Conservation (phyloP, 257 asterid species). For the Anisodus tanguticus region DNA sequence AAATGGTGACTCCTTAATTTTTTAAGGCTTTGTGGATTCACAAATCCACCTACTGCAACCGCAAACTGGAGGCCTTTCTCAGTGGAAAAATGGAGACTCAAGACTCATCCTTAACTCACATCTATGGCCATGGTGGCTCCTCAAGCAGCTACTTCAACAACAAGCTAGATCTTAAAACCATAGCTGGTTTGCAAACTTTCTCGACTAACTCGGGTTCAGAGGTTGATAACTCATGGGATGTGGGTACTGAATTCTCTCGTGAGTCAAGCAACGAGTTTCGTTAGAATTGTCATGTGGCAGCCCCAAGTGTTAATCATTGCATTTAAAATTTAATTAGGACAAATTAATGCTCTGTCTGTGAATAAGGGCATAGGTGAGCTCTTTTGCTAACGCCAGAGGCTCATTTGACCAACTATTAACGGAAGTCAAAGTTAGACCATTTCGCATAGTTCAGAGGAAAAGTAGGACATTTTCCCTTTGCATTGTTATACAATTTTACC, state of each 20-base stretch:
- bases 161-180: conserved; percentile 57
- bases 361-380: too few species aligned
- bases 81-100: conserved; percentile 32
- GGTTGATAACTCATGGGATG: conserved; percentile 40
- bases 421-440: too few species aligned
- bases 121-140: conserved; percentile 41
- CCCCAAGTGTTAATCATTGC: too few species aligned
- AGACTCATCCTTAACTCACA: conserved; percentile 51
- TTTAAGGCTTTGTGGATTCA: conserved; percentile 32
- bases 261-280: conserved; percentile 70
- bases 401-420: too few species aligned
- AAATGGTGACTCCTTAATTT: conserved; percentile 32
- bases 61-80: conserved; percentile 72
- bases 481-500: background rate
- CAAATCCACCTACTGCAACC: conserved; percentile 47
- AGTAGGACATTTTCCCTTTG: background rate
- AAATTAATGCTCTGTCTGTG: too few species aligned
- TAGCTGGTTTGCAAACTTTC: conserved; percentile 65
- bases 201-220: conserved; percentile 81
- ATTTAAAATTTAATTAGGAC: too few species aligned
- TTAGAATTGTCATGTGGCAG: conserved; percentile 14
- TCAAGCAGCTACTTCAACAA: background rate
- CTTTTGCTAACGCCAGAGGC: too few species aligned
- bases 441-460: too few species aligned
- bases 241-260: background rate